Percentiles rank a stretch among this genome's conserved stretches.
Conservation (phyloP, 2,329 filamentous ascomycete species). For the Fusarium tanahbumbuense region DNA sequence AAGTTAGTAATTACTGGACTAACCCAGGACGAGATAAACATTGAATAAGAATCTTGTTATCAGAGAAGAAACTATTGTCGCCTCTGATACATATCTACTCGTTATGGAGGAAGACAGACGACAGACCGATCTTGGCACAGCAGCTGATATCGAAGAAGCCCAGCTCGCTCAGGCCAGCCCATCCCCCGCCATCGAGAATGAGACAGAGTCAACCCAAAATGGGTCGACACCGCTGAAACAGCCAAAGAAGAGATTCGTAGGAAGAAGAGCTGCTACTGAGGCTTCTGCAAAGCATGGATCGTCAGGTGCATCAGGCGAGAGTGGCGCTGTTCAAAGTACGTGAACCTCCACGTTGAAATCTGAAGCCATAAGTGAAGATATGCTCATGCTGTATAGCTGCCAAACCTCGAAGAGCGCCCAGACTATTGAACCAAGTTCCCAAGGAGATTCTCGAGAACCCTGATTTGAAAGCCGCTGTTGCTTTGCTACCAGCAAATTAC, state of each 20-base stretch:
- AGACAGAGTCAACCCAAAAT: constrained; percentile 43
- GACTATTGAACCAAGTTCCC: constrained; percentile 92
- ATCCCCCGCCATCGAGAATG: constrained; percentile 29
- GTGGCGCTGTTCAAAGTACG: constrained; percentile 64
- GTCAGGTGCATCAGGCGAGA: constrained; percentile 42
- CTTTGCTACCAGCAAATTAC: constrained; percentile 93
- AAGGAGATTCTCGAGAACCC: constrained; percentile 85
- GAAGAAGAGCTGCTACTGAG: constrained; percentile 78
- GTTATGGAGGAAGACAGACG: constrained; percentile 82
- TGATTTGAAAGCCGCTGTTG: constrained; percentile 87
- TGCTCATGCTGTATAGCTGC: constrained; percentile 64
- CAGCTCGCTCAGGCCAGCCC: constrained; percentile 51
- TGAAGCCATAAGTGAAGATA: constrained; percentile 5
- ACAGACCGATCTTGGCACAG: constrained; percentile 76
- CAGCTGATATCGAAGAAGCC: constrained; percentile 70
- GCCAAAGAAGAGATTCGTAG: constrained; percentile 93
- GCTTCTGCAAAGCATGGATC: constrained; percentile 61
- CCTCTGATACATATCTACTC: background rate
- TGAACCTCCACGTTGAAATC: constrained; percentile 22
- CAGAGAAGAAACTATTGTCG: background rate
- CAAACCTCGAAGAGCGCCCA: constrained; percentile 76
- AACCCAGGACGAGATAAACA: background rate
- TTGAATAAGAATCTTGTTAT: background rate
- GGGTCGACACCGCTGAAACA: constrained; percentile 68
- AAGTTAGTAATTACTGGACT: constrained; percentile 2